A percentile compares a stretch with the other conserved stretches of the same genome.
Evolutionary conservation across 116 monocot species (phyloP).

Genomic region (Trichopus zeylanicus): DNA sequence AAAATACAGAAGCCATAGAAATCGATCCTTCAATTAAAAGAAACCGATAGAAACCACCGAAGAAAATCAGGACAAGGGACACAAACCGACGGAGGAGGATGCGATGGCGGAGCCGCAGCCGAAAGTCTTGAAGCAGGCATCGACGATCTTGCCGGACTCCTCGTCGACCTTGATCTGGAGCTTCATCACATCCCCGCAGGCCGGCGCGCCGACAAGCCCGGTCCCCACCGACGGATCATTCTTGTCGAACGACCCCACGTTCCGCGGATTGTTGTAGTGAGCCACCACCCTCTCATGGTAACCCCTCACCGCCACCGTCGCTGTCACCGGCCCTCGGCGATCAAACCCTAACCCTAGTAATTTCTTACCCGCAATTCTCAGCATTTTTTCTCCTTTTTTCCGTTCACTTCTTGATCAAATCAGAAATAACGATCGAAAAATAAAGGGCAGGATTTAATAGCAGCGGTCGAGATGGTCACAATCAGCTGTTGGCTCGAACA

Average conservation of each 20-base stretch:
- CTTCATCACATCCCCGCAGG: slow-evolving; percentile 96
- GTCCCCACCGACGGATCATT: slow-evolving; percentile 75
- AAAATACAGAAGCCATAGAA: not conserved
- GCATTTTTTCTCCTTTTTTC: slow-evolving; percentile 11
- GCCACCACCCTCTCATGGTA: slow-evolving; percentile 95
- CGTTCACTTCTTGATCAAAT: not conserved
- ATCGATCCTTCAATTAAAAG: not conserved
- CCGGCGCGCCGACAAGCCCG: slow-evolving; percentile 82
- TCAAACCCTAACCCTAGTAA: slow-evolving; percentile 16
- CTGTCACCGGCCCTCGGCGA: slow-evolving; percentile 11
- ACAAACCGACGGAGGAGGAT: slow-evolving; percentile 74
- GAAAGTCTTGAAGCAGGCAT: slow-evolving; percentile 93
- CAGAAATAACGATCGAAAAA: not conserved
- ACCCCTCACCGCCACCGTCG: slow-evolving; percentile 5
- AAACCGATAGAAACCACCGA: too few relatives aligned
- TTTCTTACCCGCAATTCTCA: slow-evolving; percentile 21
- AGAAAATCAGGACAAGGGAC: not conserved
- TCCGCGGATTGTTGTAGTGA: slow-evolving; percentile 86
- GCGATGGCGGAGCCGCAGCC: slow-evolving; percentile 96
- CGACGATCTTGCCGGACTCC: slow-evolving; percentile 64
- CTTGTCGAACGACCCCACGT: slow-evolving; percentile 94
- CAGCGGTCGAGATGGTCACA: not conserved
- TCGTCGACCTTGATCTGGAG: slow-evolving; percentile 92
- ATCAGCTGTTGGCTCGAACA: not conserved
- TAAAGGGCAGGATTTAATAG: not conserved